Conservation (phyloP, 2,329 filamentous ascomycete genomes). For the Tolypocladium tropicale region DNA sequence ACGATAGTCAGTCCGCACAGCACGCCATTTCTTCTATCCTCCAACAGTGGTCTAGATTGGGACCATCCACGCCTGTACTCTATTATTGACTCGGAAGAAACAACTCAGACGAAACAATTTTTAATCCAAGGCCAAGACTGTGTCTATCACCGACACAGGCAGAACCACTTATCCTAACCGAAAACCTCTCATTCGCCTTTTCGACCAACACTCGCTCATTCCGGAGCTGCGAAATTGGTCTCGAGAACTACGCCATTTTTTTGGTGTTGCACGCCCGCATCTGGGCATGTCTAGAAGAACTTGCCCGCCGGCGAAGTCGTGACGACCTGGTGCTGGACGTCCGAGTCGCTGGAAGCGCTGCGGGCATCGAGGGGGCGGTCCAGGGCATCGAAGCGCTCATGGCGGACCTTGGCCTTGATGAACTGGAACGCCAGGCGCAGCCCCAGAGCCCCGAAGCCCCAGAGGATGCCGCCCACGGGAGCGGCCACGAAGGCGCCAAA, state of each 20-base stretch:
- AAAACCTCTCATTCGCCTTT: neutral
- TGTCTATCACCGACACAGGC: neutral
- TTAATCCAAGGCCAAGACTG: too few relatives aligned
- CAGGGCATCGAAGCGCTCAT: constrained; percentile 55
- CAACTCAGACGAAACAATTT: too few relatives aligned
- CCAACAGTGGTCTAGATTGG: neutral
- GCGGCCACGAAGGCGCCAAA: constrained; percentile 79
- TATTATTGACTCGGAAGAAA: too few relatives aligned
- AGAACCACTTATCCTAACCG: neutral
- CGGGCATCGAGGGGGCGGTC: constrained; percentile 37
- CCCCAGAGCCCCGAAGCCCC: constrained; percentile 53
- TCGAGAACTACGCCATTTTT: neutral
- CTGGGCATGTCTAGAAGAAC: constrained; percentile 34
- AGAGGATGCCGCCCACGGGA: constrained; percentile 64
- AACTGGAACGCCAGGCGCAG: constrained; percentile 51
- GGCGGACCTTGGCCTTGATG: constrained; percentile 43
- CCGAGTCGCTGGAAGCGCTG: constrained; percentile 6
- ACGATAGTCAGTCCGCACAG: neutral
- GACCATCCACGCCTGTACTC: too few relatives aligned
- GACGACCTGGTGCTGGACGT: constrained; percentile 18
- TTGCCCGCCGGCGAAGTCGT: constrained; percentile 33
- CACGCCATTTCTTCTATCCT: neutral
- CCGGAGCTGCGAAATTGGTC: neutral
- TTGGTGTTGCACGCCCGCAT: neutral
- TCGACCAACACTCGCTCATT: neutral